Evolutionary conservation across 1,284 basidiomycete species (phyloP), one percentile per base, ranked within the genome.

Genomic region (Moesziomyces antarcticus): DNA sequence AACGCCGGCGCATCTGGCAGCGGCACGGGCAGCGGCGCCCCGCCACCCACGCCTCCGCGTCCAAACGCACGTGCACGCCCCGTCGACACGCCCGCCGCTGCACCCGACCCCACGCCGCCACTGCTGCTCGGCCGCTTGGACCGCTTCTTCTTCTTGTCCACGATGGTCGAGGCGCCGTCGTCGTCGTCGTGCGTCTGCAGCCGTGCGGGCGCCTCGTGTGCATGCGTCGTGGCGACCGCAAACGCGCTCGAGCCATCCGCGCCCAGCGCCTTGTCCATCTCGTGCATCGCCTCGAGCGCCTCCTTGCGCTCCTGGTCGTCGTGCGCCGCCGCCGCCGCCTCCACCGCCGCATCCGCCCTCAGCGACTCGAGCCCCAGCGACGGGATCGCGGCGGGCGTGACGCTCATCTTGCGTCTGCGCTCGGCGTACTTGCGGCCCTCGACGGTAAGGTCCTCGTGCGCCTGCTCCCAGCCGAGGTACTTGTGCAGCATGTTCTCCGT

Each of bases 361-460:
- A 57, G 21, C 24, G 42, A 24, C 18, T 67, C 64, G 30, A 73
- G 14, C 21, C 56, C 60, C 2, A 57, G 50, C 13, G 50, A 48
- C 13, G 64, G 56, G 5, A 63, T 22, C 0, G 49, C 42, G 30
- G 45, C 56, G 10, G 67, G 58, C 43, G 55, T 50, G 1, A 41
- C 50, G 55, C 60, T 69, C 63, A 77, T 67, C 61, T 75, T 77
- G 3, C 69, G 27, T 27, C 60, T 52, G 30, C 75, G 37, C 51
- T 77, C 75, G 5, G 68, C 73, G 37, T 66, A 46, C 57, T 77
- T 77, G 9, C 75, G 56, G 3, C 73, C 75, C 37, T 77, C 64
- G 16, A 75, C 73, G 9, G 63, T 75, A n/a, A 77, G 44, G 50
- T 75, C 75, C 24, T 72, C 72, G 47, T 59, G 59, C 14, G 58